A percentile compares a stretch with the other conserved stretches of the same genome.
phyloP scores from a whole-genome alignment of 2,329 filamentous ascomycete genomes.

The Phaeosphaeriaceae sp. region DNA sequence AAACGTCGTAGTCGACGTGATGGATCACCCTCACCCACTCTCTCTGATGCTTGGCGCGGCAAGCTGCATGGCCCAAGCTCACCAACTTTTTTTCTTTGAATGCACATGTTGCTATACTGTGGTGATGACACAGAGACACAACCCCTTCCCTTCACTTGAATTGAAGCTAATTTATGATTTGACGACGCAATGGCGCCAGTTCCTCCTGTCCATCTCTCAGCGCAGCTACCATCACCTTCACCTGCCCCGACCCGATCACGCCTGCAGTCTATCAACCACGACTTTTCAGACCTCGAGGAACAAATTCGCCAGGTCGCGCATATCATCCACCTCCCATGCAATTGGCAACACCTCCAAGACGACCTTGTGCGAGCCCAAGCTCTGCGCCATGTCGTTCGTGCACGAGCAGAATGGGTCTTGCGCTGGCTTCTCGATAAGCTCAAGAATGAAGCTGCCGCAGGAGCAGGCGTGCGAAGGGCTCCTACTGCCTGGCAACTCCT shows the following conservation, averaged over 20 bases:
- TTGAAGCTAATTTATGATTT: no score
- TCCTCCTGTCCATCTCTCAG: no score
- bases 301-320: constrained; percentile 50
- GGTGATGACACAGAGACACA: no score
- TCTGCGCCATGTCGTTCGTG: constrained; percentile 26
- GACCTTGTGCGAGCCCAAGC: constrained; percentile 11
- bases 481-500: constrained; percentile 65
- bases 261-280: constrained; percentile 49
- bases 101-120: background rate
- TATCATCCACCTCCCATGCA: constrained; percentile 47
- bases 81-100: no score
- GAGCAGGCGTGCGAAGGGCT: constrained; percentile 51
- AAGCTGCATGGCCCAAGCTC: no score
- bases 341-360: constrained; percentile 28
- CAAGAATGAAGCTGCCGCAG: constrained; percentile 48
- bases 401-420: constrained; percentile 68
- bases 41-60: no score
- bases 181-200: no score
- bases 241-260: constrained; percentile 43
- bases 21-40: background rate
- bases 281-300: constrained; percentile 44
- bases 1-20: constrained; percentile 25
- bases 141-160: no score
- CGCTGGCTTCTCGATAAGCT: constrained; percentile 70
- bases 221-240: constrained; percentile 15